Percentiles rank a stretch among this genome's conserved stretches.
phyloP scores from a whole-genome alignment of 1,284 basidiomycete genomes.

The Melampsora larici-populina region DNA sequence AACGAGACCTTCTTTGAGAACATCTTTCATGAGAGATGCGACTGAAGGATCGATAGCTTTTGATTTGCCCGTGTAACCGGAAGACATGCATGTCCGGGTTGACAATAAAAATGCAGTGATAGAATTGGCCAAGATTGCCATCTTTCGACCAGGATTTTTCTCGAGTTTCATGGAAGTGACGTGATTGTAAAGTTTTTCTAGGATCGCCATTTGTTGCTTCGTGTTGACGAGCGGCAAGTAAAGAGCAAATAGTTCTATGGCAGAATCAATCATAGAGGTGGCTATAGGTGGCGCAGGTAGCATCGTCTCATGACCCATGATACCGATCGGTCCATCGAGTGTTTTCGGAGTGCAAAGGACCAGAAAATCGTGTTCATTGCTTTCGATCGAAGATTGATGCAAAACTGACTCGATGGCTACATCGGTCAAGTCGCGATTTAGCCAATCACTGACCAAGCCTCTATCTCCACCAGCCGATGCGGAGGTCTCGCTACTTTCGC shows the following conservation, averaged over 20 bases:
- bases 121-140: constrained; percentile 79
- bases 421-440: constrained; percentile 41
- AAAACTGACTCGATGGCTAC: constrained; percentile 29
- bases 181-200: constrained; percentile 61
- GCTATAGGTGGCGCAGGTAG: constrained; percentile 69
- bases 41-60: constrained; percentile 25
- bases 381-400: constrained; percentile 40
- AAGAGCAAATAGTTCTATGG: constrained; percentile 78
- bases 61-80: constrained; percentile 17
- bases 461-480: neutral
- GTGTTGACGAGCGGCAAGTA: constrained; percentile 72
- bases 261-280: constrained; percentile 82
- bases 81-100: constrained; percentile 57
- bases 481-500: constrained; percentile 6
- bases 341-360: constrained; percentile 37
- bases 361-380: constrained; percentile 40
- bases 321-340: constrained; percentile 22
- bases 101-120: constrained; percentile 75
- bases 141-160: constrained; percentile 80
- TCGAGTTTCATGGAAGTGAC: constrained; percentile 76
- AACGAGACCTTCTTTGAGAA: constrained; percentile 65
- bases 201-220: constrained; percentile 65
- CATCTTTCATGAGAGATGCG: constrained; percentile 37
- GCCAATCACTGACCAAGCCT: constrained; percentile 29
- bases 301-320: constrained; percentile 6